Conservation (phyloP, 345 rosid species). For the Iberis pinnata region DNA sequence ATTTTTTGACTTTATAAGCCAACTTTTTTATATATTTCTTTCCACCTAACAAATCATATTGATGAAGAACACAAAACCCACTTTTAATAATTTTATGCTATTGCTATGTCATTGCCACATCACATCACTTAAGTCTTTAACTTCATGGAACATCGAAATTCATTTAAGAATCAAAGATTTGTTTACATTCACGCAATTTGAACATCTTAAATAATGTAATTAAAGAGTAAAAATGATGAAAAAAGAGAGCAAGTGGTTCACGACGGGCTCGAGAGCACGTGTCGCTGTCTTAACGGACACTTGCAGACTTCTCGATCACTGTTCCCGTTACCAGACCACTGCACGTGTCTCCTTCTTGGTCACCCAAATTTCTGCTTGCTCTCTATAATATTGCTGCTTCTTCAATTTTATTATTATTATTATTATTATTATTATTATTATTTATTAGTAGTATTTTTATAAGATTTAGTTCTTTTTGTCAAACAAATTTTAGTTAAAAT, state of each 20-base stretch:
- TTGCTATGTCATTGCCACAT: slow-evolving; percentile 18
- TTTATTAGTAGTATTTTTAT: too few species aligned
- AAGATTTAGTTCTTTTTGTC: too few species aligned
- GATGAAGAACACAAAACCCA: too few species aligned
- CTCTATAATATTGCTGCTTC: neutral
- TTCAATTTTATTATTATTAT: too few species aligned
- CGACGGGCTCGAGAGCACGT: slow-evolving; percentile 35
- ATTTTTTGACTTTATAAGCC: too few species aligned
- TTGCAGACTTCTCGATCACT: slow-evolving; percentile 36
- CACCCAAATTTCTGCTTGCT: slow-evolving; percentile 29
- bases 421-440: too few species aligned
- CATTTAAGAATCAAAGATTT: neutral
- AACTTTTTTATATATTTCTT: too few species aligned
- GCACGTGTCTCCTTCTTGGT: slow-evolving; percentile 39
- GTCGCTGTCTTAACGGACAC: slow-evolving; percentile 35
- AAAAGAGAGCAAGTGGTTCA: slow-evolving; percentile 30
- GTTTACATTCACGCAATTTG: slow-evolving; percentile 14
- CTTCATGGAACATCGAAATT: neutral
- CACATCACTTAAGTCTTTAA: slow-evolving; percentile 18
- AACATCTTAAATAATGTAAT: slow-evolving; percentile 16
- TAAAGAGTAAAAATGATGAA: slow-evolving; percentile 12
- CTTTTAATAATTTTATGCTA: too few species aligned
- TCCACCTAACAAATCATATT: too few species aligned
- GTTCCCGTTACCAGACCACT: slow-evolving; percentile 34
- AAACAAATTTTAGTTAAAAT: too few species aligned